phyloP scores from a whole-genome alignment of 441 rosid genomes.

The Viola pubescens region DNA sequence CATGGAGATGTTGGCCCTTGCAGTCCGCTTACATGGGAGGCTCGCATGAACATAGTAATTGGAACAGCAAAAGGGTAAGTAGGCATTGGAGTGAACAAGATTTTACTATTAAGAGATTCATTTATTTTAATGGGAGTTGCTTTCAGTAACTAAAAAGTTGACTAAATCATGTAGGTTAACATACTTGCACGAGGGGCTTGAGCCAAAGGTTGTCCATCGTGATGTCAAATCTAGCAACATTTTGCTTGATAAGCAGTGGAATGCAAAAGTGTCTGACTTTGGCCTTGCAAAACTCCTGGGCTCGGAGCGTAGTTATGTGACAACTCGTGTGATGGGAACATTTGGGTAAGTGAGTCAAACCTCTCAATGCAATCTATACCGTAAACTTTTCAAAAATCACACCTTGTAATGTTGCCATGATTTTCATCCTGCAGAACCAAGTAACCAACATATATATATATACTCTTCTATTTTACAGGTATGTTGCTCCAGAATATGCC shows the following conservation, averaged over 20 bases:
- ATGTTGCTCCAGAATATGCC: constrained; percentile 70
- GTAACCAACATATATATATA: background rate
- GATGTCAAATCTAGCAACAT: constrained; percentile 66
- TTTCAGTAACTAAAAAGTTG: background rate
- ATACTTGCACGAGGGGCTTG: constrained; percentile 63
- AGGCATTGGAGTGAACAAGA: background rate
- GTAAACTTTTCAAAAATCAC: background rate
- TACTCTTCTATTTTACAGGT: constrained; percentile 25
- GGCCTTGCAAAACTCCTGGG: constrained; percentile 69
- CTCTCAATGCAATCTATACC: background rate
- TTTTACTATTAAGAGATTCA: background rate
- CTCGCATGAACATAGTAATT: constrained; percentile 49
- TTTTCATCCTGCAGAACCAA: no score
- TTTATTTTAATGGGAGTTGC: background rate
- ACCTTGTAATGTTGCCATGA: no score
- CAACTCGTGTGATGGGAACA: constrained; percentile 79
- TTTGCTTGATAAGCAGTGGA: constrained; percentile 55
- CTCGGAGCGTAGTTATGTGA: constrained; percentile 49
- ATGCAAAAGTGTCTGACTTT: constrained; percentile 59
- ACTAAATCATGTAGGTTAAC: constrained; percentile 31
- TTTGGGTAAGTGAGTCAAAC: constrained; percentile 40
- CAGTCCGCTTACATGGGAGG: constrained; percentile 66
- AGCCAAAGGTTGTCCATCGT: constrained; percentile 65
- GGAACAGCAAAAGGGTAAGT: constrained; percentile 61
- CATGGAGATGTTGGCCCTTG: constrained; percentile 59